Evolutionary conservation across 2,329 filamentous ascomycete species (phyloP), one percentile per base, ranked within the genome.

Genomic region (Tricladium varicosporioides): DNA sequence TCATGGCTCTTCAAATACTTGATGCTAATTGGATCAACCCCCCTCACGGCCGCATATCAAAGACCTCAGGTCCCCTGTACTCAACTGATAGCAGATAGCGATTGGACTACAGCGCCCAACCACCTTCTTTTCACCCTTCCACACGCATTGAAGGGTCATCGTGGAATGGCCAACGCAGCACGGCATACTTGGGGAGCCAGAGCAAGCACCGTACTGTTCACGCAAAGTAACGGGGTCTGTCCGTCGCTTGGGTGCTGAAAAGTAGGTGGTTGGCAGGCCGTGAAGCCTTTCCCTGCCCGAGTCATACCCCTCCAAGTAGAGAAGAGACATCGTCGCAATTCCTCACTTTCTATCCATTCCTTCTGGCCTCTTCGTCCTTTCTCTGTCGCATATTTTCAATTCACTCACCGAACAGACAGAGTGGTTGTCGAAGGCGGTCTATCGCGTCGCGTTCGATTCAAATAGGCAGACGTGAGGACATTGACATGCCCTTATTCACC

Each of bases 401-500:
- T 40, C 36, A 40, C n/a, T 40, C 36, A 40, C 36, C 36, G 36
- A 40, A 40, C 4, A 11, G n/a, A 40, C 10, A 40, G 10, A 11
- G 36, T 10, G 36, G n/a, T 10, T 27, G n/a, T 10, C 36, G 2
- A 10, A 40, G 36, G 10, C 36, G n/a, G 36, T 40, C 36, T 16
- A 8, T 48, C 27, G 48, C 48, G 48, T 50, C 44, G 19, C 51
- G 10, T 27, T 11, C 13, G n/a, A 19, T 13, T 13, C 46, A n/a
- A 31, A 47, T 15, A 62, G 59, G 56, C 60, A 60, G 54, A 58
- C 51, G 56, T 55, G 54, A 54, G 36, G 15, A 13, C 22, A 27
- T 33, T 58, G 65, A 58, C 63, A 70, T 70, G 68, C 59, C 65
- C 51, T 57, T 70, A 56, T 59, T 70, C 53, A 66, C 62, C 2